Evolutionary conservation across 805 yeast species (phyloP).

Genomic region (Lachancea meyersii): DNA sequence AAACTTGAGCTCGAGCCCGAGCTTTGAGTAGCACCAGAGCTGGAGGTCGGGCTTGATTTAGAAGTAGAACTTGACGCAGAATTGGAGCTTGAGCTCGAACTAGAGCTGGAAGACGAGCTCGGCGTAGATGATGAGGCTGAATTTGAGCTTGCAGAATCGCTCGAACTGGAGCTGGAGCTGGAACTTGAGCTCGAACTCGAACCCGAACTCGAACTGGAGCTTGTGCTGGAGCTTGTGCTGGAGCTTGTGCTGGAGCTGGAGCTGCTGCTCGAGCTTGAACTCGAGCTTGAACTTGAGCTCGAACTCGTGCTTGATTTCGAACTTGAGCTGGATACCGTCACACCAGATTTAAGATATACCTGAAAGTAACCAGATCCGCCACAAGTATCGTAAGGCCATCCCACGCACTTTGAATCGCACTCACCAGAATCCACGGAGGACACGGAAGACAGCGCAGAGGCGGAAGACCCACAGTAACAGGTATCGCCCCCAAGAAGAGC

Average conservation of each 20-base stretch:
- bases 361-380: constrained; percentile 50
- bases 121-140: constrained; percentile 6
- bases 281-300: constrained; percentile 11
- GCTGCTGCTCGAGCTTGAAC: constrained; percentile 4
- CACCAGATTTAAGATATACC: constrained; percentile 38
- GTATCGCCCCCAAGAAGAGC: constrained; percentile 48
- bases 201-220: constrained; percentile 14
- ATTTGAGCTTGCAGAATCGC: constrained; percentile 9
- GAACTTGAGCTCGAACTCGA: constrained; percentile 1
- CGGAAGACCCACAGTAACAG: constrained; percentile 62
- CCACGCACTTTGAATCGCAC: constrained; percentile 49
- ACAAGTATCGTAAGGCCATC: constrained; percentile 58
- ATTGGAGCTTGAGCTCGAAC: constrained; percentile 13
- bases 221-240: constrained; percentile 11
- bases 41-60: constrained; percentile 11
- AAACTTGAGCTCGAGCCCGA: constrained; percentile 16
- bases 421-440: constrained; percentile 31
- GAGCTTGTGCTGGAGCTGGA: constrained; percentile 1
- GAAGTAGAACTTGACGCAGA: constrained; percentile 11
- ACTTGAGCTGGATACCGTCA: constrained; percentile 19
- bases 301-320: constrained; percentile 14
- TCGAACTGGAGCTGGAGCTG: constrained; percentile 3
- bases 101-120: constrained; percentile 8
- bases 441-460: constrained; percentile 26
- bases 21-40: constrained; percentile 5